Evolutionary conservation across 257 asterid genomes (phyloP), one percentile per base, ranked within the genome.

Genomic region (Phtheirospermum japonicum): DNA sequence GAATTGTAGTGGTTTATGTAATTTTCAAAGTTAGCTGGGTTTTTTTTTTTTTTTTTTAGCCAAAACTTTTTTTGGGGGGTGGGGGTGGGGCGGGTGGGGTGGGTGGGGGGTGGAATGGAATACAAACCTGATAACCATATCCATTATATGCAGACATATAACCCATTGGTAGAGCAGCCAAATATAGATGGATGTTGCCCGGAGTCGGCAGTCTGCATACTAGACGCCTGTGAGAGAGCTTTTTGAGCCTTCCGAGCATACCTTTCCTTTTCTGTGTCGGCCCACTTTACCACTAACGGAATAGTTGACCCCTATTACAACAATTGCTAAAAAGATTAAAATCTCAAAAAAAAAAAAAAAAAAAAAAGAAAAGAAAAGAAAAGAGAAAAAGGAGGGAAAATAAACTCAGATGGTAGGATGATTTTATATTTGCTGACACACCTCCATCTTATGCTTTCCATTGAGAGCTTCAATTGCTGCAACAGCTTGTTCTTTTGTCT

Each of bases 281-380:
- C 98, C 97, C 99, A 89, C 70, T 92, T 92, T 69, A 92, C 96
- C 79, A 92, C 99, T 83, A 92, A 79, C 36, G 97, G 96, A 71
- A 86, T 85, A 56, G 83, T 70, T 16, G 95, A 82, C 66, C 95
- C 97, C 99, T 92, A 61, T 61, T 48, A 54, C 4, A 62, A 49
- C 12, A 23, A 23, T 36, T 48, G 52, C 19, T 42, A 73, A 63
- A 57, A 60, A 63, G 33, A 57, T 39, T 34, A 63, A 65, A 60
- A 31, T 68, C 42, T 64, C 43, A 68, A 53, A 31, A 42, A 16
- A 42, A n/a, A n/a, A n/a, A n/a, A n/a, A n/a, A n/a, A n/a, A n/a
- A n/a, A n/a, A n/a, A n/a, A n/a, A n/a, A n/a, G n/a, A n/a, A n/a
- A n/a, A n/a, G n/a, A n/a, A n/a, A n/a, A n/a, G n/a, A n/a, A n/a